Percentiles rank a stretch among this genome's conserved stretches.
Evolutionary conservation across 2,329 filamentous ascomycete species (phyloP).

Genomic region (Macrophomina tecta): DNA sequence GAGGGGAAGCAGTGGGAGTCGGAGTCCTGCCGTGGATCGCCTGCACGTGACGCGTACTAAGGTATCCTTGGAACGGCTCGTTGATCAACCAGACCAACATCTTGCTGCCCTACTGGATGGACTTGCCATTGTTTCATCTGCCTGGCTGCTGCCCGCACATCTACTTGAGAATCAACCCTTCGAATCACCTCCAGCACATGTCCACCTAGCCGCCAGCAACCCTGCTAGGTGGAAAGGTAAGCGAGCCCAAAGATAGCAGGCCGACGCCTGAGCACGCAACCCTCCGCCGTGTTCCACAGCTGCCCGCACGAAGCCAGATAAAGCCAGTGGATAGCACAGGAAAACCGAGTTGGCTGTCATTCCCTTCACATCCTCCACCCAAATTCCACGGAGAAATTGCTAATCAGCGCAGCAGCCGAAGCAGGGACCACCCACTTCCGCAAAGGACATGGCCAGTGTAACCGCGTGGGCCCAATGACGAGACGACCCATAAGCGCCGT

Average conservation of each 20-base stretch:
- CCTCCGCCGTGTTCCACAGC: not conserved
- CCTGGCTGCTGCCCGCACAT: not conserved
- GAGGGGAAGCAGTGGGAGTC: conserved; percentile 28
- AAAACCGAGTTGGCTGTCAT: not conserved
- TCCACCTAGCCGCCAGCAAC: conserved; percentile 20
- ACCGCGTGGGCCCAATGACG: conserved; percentile 20
- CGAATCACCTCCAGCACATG: not conserved
- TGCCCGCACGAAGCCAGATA: not conserved
- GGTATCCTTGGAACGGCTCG: conserved; percentile 3
- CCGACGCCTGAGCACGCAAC: conserved; percentile 5
- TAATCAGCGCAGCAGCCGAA: not conserved
- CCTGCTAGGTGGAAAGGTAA: conserved; percentile 18
- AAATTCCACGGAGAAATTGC: conserved; percentile 18
- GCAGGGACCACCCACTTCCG: conserved; percentile 17
- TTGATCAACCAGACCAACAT: conserved; percentile 10
- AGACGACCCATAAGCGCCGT: conserved; percentile 16
- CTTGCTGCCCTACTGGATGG: not conserved
- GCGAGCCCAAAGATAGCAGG: conserved; percentile 25
- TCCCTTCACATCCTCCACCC: not conserved
- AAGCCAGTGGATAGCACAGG: not conserved
- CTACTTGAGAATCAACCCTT: conserved; percentile 5
- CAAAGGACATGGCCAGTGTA: conserved; percentile 14
- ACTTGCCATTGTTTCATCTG: conserved; percentile 7
- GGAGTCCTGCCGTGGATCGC: conserved; percentile 25
- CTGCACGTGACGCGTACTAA: conserved; percentile 23